Percentiles rank a stretch among this genome's conserved stretches.
phyloP scores from a whole-genome alignment of 352 stramenopile genomes.

The Phytophthora palmivora region DNA sequence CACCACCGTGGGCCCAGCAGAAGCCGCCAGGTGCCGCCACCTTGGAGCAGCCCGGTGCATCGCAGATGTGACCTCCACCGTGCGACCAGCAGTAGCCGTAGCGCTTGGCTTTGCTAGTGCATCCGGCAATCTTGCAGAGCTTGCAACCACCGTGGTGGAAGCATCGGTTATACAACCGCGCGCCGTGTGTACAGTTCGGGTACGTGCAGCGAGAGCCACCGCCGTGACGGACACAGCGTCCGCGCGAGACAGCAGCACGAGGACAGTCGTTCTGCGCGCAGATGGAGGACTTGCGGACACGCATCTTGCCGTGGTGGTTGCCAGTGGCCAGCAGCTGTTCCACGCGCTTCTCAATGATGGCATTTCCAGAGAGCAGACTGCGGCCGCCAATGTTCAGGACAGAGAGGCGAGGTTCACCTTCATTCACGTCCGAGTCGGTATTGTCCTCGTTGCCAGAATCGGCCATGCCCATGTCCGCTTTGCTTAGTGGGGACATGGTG shows the following conservation, averaged over 20 bases:
- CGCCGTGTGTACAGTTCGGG: conserved; percentile 64
- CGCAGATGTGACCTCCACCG: conserved; percentile 70
- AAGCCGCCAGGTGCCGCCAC: conserved; percentile 71
- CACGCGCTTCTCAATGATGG: conserved; percentile 65
- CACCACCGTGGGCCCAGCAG: conserved; percentile 75
- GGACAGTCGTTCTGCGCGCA: conserved; percentile 62
- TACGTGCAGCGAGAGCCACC: conserved; percentile 65
- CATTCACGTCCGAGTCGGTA: conserved; percentile 47
- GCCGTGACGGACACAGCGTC: conserved; percentile 61
- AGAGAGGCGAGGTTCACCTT: conserved; percentile 38
- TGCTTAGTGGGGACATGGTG: conserved; percentile 58
- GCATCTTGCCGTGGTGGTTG: conserved; percentile 79
- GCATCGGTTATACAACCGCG: conserved; percentile 66
- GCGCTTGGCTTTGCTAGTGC: conserved; percentile 75
- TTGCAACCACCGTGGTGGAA: conserved; percentile 76
- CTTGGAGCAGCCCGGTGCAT: conserved; percentile 57
- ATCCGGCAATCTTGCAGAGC: conserved; percentile 66
- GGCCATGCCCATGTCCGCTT: conserved; percentile 39
- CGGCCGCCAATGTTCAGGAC: conserved; percentile 55
- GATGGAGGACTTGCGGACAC: conserved; percentile 65
- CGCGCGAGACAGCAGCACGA: conserved; percentile 58
- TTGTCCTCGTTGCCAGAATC: conserved; percentile 36
- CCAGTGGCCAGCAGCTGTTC: conserved; percentile 57
- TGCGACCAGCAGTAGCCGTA: conserved; percentile 80
- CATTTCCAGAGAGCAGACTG: conserved; percentile 56